Conservation (phyloP, 2,329 filamentous ascomycete genomes). For the Pseudogymnoascus sp. region DNA sequence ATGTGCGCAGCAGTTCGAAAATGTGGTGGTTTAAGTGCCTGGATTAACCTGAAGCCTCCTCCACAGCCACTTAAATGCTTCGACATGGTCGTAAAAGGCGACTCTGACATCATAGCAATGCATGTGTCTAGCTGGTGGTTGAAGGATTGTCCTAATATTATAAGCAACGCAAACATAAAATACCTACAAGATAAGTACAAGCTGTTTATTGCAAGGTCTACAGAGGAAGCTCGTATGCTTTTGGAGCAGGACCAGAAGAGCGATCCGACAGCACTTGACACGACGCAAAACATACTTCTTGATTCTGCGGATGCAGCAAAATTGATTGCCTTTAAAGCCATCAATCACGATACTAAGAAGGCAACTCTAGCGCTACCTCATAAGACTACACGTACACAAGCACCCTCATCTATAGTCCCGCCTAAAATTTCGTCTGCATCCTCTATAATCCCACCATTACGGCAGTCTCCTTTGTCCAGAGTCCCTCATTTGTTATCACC, state of each 20-base stretch:
- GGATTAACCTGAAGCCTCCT: slow-evolving; percentile 82
- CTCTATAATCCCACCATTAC: neutral
- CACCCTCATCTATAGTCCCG: neutral
- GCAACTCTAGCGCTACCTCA: neutral
- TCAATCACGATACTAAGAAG: neutral
- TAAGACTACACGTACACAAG: neutral
- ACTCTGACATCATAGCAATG: slow-evolving; percentile 73
- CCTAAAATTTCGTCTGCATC: neutral
- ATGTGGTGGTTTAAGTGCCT: slow-evolving; percentile 76
- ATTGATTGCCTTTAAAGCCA: neutral
- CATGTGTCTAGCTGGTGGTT: slow-evolving; percentile 17
- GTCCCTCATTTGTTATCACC: neutral
- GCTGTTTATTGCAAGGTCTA: slow-evolving; percentile 16
- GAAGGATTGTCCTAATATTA: slow-evolving; percentile 13
- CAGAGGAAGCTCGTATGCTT: slow-evolving; percentile 8
- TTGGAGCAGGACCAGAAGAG: neutral
- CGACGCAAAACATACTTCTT: neutral
- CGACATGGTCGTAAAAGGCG: slow-evolving; percentile 81
- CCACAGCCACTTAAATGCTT: slow-evolving; percentile 75
- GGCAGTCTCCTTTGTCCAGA: neutral
- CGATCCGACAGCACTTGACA: neutral
- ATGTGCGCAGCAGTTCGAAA: slow-evolving; percentile 76
- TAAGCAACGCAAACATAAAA: slow-evolving; percentile 17
- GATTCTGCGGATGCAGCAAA: neutral
- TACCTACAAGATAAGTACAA: slow-evolving; percentile 10